Conservation (phyloP, 2,329 filamentous ascomycete species). For the Colletotrichum sp. region DNA sequence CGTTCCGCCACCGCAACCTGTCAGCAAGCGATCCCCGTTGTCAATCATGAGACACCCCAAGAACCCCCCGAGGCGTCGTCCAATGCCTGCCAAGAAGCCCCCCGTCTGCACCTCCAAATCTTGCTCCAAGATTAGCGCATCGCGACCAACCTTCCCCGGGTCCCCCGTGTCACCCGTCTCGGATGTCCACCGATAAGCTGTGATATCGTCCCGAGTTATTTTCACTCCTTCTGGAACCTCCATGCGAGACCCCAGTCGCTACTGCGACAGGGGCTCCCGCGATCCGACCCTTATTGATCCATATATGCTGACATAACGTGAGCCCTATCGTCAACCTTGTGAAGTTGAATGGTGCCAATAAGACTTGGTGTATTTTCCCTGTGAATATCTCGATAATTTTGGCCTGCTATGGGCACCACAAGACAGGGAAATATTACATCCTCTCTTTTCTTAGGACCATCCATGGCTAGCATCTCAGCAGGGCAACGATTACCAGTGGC, state of each 20-base stretch:
- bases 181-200: not conserved
- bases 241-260: not conserved
- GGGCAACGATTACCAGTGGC: no score
- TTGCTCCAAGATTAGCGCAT: not conserved
- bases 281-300: not conserved
- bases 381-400: no score
- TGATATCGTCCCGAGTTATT: slow-evolving; percentile 2
- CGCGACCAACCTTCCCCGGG: not conserved
- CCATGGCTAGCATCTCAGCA: no score
- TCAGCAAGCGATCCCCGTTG: not conserved
- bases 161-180: not conserved
- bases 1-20: not conserved
- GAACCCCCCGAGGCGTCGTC: not conserved
- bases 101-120: not conserved
- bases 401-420: no score
- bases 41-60: not conserved
- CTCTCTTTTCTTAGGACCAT: no score
- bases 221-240: not conserved
- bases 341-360: no score
- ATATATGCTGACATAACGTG: not conserved
- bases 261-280: not conserved
- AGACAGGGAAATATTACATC: no score
- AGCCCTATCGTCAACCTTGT: not conserved
- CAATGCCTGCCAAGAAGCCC: not conserved
- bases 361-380: no score